Evolutionary conservation across 2,329 filamentous ascomycete genomes (phyloP), one percentile per base, ranked within the genome.

Genomic region (Penicillium nordicum): DNA sequence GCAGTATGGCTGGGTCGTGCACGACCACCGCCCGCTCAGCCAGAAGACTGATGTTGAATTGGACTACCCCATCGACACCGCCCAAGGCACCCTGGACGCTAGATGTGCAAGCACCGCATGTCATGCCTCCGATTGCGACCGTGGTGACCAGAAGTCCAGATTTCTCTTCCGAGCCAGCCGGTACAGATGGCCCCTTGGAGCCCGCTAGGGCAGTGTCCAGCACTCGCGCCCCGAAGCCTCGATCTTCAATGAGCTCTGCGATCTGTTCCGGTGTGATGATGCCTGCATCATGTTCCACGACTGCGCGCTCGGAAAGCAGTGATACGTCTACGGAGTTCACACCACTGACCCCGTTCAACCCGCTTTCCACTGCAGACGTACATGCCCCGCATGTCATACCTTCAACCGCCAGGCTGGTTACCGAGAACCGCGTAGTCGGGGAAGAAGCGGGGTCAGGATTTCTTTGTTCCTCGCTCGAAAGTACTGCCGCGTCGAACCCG

Each of bases 331-430:
- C 90, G 61, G 82, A 82, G 63, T 85, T 87, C 51, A 95, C 82
- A 11, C 90, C 91, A 2, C 84, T 74, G 2, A 91, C 82, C 67
- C 88, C 84, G 60, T 88, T 87, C 76, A 96, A 90, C 1, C 87
- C 90, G 36, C 88, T 83, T 70, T 96, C 90, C 8, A 96, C 83
- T 1, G 91, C 89, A 6, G 90, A 92, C 8, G 91, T 94, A 73
- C 91, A 96, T 37, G 91, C 90, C 60, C 90, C 90, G 69, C 90
- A 96, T 16, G 91, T 96, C 92, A 96, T 96, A 62, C 91, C 91
- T 72, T 90, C 87, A 12, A 96, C 82, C 5, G 88, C 86, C 37
- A 95, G 77, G 0, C 88, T 94, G 1, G 90, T 95, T 8, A 85
- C 84, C n/a, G 83, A 81, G 16, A 79, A 74, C 8, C 69, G 58